phyloP scores from a whole-genome alignment of 73 alveolate genomes.

The Paramecium bursaria region DNA sequence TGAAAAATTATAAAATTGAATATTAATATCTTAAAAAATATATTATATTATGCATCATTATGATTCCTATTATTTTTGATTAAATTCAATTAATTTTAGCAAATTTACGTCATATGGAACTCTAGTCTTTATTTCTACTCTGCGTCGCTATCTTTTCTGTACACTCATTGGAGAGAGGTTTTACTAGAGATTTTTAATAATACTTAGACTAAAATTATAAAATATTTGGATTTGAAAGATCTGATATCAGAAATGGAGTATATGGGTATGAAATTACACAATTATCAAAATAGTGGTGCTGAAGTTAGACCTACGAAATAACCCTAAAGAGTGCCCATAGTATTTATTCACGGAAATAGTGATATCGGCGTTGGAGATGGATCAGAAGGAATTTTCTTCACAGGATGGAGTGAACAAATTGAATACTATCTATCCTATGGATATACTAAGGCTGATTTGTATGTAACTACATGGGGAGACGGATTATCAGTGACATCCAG shows the following conservation, averaged over 20 bases:
- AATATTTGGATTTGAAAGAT: constrained; percentile 19
- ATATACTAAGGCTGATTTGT: constrained; percentile 69
- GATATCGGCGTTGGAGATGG: constrained; percentile 75
- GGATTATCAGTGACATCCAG: constrained; percentile 42
- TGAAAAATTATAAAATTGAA: too few species aligned
- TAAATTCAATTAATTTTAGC: too few species aligned
- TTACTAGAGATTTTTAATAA: constrained; percentile 6
- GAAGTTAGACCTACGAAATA: not conserved
- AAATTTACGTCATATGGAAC: too few species aligned
- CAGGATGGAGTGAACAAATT: constrained; percentile 69
- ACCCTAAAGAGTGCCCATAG: constrained; percentile 56
- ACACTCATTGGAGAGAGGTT: constrained; percentile 52
- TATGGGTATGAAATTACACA: constrained; percentile 16
- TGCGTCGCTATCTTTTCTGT: too few species aligned
- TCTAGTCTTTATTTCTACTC: too few species aligned
- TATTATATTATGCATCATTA: too few species aligned
- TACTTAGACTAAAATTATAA: constrained; percentile 8
- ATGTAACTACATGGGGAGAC: constrained; percentile 78
- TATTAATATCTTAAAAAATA: too few species aligned
- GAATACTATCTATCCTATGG: constrained; percentile 70
- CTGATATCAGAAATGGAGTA: constrained; percentile 27
- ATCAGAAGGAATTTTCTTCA: constrained; percentile 49
- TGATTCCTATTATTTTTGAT: too few species aligned
- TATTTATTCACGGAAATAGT: constrained; percentile 74
- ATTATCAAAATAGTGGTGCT: constrained; percentile 42